Conservation (phyloP, 2,329 filamentous ascomycete genomes). For the Dothideomycetes sp. region DNA sequence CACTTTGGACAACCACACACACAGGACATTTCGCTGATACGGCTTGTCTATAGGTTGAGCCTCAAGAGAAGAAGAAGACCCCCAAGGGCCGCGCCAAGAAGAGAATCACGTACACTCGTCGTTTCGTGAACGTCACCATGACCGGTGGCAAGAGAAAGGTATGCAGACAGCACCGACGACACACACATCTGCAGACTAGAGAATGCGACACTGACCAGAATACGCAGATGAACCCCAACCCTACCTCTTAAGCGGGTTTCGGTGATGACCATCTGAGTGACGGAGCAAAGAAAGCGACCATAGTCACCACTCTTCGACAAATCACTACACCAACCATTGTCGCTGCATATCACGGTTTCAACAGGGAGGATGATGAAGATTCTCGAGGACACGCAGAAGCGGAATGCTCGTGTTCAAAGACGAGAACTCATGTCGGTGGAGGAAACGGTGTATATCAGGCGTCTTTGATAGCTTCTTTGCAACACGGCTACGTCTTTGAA, state of each 20-base stretch:
- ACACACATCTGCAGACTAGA: conserved; percentile 23
- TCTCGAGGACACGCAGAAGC: conserved; percentile 5
- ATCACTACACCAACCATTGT: neutral
- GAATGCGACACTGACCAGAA: neutral
- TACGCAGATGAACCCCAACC: conserved; percentile 75
- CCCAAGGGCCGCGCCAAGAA: conserved; percentile 98
- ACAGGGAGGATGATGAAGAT: conserved; percentile 8
- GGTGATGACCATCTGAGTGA: neutral
- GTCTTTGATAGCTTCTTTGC: conserved; percentile 10
- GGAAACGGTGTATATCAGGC: conserved; percentile 8
- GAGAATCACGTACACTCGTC: conserved; percentile 90
- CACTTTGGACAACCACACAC: neutral
- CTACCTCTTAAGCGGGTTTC: conserved; percentile 46
- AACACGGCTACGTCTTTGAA: conserved; percentile 9
- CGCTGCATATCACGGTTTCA: too few species aligned
- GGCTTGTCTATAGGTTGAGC: conserved; percentile 54
- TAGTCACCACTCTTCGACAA: neutral
- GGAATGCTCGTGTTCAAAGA: conserved; percentile 5
- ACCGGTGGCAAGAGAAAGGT: conserved; percentile 99
- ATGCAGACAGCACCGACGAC: conserved; percentile 25
- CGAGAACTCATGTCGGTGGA: conserved; percentile 6
- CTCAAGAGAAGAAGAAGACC: conserved; percentile 90
- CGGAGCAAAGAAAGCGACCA: neutral
- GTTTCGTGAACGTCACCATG: conserved; percentile 96
- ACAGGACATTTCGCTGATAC: conserved; percentile 15